phyloP scores from a whole-genome alignment of 139 green algal species.

The Mychonastes homosphaera region DNA sequence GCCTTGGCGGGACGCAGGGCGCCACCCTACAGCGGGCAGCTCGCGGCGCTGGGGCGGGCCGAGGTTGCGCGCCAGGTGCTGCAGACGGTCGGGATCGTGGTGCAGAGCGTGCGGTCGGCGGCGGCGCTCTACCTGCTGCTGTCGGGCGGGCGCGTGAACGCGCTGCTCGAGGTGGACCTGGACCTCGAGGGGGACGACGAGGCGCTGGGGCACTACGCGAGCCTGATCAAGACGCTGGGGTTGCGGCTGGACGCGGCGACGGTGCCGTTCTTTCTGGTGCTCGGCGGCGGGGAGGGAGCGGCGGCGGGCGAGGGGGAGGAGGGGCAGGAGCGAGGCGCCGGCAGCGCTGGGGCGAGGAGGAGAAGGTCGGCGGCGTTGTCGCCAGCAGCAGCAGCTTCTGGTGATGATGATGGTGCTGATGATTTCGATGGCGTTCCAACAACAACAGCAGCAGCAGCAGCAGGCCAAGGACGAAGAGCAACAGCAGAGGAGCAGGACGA shows the following conservation, averaged over 20 bases:
- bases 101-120: slow-evolving; percentile 88
- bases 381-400: neutral
- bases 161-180: slow-evolving; percentile 76
- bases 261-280: slow-evolving; percentile 86
- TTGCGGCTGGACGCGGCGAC: slow-evolving; percentile 82
- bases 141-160: slow-evolving; percentile 94
- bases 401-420: too few relatives aligned
- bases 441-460: slow-evolving; percentile 8
- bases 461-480: too few relatives aligned
- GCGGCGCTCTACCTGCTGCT: slow-evolving; percentile 92
- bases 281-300: slow-evolving; percentile 9
- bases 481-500: too few relatives aligned
- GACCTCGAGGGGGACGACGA: slow-evolving; percentile 98
- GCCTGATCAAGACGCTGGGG: slow-evolving; percentile 91
- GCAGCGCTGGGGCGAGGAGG: too few relatives aligned
- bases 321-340: too few relatives aligned
- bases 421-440: too few relatives aligned
- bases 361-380: too few relatives aligned
- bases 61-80: slow-evolving; percentile 44
- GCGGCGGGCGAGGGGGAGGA: too few relatives aligned
- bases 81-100: slow-evolving; percentile 89
- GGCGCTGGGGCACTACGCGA: slow-evolving; percentile 93
- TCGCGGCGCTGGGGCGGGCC: neutral
- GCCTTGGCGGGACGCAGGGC: neutral
- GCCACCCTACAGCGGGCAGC: neutral